Percentiles rank a stretch among this genome's conserved stretches.
Conservation (phyloP, 352 stramenopile genomes). For the Phytophthora ramorum region DNA sequence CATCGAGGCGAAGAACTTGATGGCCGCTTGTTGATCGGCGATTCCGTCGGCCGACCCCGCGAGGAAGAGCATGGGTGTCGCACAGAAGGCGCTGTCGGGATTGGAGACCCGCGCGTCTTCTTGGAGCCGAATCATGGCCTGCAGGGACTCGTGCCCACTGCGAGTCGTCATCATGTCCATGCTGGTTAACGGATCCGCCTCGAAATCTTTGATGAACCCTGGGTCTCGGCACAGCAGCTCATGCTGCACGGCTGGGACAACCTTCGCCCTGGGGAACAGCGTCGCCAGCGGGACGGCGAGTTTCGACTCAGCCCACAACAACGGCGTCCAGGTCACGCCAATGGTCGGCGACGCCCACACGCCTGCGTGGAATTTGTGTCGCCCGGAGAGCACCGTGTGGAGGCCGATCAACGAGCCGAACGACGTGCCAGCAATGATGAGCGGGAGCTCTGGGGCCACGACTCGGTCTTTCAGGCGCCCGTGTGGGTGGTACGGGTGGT, state of each 20-base stretch:
- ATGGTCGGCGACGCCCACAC: constrained; percentile 45
- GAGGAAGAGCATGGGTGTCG: constrained; percentile 43
- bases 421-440: constrained; percentile 45
- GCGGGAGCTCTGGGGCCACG: constrained; percentile 18
- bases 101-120: constrained; percentile 36
- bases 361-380: constrained; percentile 43
- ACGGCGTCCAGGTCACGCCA: constrained; percentile 40
- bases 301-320: constrained; percentile 36
- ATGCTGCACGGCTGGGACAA: constrained; percentile 42
- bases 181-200: constrained; percentile 44
- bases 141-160: constrained; percentile 42
- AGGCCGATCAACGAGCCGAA: constrained; percentile 46
- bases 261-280: constrained; percentile 38
- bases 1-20: constrained; percentile 55
- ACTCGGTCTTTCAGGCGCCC: constrained; percentile 14
- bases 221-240: constrained; percentile 48
- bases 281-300: constrained; percentile 31
- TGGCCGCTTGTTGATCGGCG: constrained; percentile 46
- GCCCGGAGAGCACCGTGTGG: constrained; percentile 44
- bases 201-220: constrained; percentile 42
- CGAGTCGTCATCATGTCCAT: constrained; percentile 46
- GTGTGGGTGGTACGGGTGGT: constrained; percentile 36
- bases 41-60: constrained; percentile 55
- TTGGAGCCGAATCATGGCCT: constrained; percentile 45
- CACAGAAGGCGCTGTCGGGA: constrained; percentile 30